These are phyloP conservation scores for Cladophialophora immunda DNA, from an alignment of 2,329 filamentous ascomycete genomes.

Conservation along the genomic window DNA sequence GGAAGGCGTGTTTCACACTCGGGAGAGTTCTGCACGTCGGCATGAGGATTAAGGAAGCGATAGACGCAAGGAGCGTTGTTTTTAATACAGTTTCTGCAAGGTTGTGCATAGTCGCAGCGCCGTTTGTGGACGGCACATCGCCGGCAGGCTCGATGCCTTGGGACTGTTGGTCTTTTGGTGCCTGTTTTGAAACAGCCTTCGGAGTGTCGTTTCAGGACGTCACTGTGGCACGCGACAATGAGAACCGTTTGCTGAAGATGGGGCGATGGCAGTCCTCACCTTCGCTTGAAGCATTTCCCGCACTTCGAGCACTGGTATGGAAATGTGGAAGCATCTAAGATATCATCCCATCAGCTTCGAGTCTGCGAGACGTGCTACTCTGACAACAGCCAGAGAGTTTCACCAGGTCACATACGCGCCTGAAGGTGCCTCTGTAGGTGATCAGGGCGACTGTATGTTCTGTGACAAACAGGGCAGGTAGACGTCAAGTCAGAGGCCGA, in stretches of 20 bases:
- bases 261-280: background rate
- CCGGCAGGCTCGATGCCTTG: slow-evolving; percentile 9
- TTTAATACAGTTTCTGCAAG: slow-evolving; percentile 12
- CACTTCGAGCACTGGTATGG: slow-evolving; percentile 11
- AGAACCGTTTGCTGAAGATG: background rate
- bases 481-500: background rate
- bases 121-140: slow-evolving; percentile 10
- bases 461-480: slow-evolving; percentile 10
- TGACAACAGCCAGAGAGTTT: background rate
- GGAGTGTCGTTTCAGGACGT: slow-evolving; percentile 21
- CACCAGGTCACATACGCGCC: slow-evolving; percentile 6
- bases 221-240: background rate
- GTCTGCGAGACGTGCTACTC: background rate
- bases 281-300: slow-evolving; percentile 16
- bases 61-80: slow-evolving; percentile 1
- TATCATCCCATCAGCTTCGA: background rate
- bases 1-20: background rate
- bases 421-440: slow-evolving; percentile 19
- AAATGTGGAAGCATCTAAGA: slow-evolving; percentile 11
- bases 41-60: background rate
- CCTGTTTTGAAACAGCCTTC: background rate
- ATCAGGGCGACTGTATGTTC: slow-evolving; percentile 19
- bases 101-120: slow-evolving; percentile 8
- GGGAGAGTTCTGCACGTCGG: background rate
- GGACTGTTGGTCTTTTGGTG: background rate